These are phyloP conservation scores for Colletotrichum filicis DNA, from an alignment of 2,329 filamentous ascomycete genomes.

Conservation along the genomic window DNA sequence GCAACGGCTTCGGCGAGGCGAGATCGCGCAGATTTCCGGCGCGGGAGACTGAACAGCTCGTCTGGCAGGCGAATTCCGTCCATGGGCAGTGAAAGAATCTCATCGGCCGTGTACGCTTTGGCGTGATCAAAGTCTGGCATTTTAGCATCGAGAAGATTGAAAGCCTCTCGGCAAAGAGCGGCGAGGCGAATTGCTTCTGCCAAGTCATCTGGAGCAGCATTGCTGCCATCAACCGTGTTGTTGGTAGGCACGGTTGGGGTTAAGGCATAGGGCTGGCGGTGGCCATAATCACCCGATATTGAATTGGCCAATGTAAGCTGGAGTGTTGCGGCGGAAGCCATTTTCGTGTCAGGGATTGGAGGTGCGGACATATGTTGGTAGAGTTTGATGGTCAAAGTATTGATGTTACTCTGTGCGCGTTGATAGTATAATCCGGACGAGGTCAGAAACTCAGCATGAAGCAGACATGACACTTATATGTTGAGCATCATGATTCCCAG, in stretches of 20 bases:
- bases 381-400: not conserved
- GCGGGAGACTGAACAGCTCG: conserved; percentile 46
- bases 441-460: not conserved
- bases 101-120: conserved; percentile 45
- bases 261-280: conserved; percentile 6
- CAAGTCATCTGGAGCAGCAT: conserved; percentile 6
- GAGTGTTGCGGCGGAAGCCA: conserved; percentile 48
- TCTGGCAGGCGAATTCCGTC: conserved; percentile 43
- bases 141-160: conserved; percentile 41
- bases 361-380: not conserved
- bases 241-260: conserved; percentile 1
- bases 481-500: not conserved
- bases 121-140: conserved; percentile 44
- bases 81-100: conserved; percentile 48
- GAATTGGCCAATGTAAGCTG: conserved; percentile 36
- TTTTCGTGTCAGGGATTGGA: conserved; percentile 22
- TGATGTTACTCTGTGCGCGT: not conserved
- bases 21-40: conserved; percentile 47
- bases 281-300: not conserved
- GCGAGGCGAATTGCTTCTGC: conserved; percentile 44
- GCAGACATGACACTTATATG: not conserved
- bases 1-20: conserved; percentile 45
- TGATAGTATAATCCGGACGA: not conserved
- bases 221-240: not conserved
- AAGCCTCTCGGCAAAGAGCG: conserved; percentile 42